phyloP scores from a whole-genome alignment of 116 monocot species.

The Dioscorea cayenensis region DNA sequence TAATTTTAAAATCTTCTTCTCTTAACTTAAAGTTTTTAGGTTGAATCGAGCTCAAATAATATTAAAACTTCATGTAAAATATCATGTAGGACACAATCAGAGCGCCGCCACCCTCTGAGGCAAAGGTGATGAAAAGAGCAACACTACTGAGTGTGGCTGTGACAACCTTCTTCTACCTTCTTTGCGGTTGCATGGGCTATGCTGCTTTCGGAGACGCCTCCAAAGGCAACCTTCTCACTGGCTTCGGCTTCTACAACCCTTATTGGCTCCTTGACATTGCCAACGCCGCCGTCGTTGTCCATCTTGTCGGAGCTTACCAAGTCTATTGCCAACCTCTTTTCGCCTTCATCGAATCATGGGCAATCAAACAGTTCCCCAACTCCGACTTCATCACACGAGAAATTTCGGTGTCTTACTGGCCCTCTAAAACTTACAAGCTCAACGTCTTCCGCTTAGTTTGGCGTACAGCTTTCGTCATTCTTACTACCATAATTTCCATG shows the following conservation, averaged over 20 bases:
- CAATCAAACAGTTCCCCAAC: conserved; percentile 31
- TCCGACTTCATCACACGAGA: conserved; percentile 39
- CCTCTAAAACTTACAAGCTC: conserved; percentile 16
- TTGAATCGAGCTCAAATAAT: not conserved
- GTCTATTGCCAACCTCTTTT: conserved; percentile 91
- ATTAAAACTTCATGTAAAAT: not conserved
- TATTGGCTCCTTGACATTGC: conserved; percentile 94
- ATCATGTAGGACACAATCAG: conserved; percentile 59
- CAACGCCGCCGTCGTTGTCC: conserved; percentile 82
- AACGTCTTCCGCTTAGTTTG: conserved; percentile 53
- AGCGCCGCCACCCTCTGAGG: conserved; percentile 75
- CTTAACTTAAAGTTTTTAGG: not conserved
- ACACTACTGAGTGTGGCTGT: conserved; percentile 49
- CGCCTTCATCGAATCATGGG: conserved; percentile 80
- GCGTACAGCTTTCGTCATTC: conserved; percentile 47
- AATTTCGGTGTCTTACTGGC: conserved; percentile 13
- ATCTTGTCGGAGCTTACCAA: conserved; percentile 92
- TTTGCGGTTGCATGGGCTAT: conserved; percentile 88
- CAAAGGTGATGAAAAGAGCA: conserved; percentile 81
- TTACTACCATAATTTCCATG: conserved; percentile 60
- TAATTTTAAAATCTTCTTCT: not conserved
- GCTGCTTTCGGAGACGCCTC: conserved; percentile 84
- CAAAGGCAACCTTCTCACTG: conserved; percentile 87
- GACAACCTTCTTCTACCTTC: conserved; percentile 80
- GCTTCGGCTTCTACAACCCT: conserved; percentile 96